Conservation (phyloP, 768 basidiomycete genomes). For the Hemileccinum impolitum region DNA sequence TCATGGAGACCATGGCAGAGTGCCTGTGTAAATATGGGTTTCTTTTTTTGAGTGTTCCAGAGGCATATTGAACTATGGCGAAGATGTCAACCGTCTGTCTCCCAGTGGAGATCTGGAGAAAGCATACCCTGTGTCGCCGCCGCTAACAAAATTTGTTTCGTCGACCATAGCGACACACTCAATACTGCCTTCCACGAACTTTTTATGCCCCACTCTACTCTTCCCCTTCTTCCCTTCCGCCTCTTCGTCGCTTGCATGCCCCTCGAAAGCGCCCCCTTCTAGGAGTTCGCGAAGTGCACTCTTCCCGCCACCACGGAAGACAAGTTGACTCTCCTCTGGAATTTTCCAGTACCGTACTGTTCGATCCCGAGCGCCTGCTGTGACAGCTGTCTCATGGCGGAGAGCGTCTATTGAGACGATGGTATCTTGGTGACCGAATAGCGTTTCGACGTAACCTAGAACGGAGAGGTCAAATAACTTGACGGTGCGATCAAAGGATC, state of each 20-base stretch:
- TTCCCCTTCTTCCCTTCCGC: constrained; percentile 35
- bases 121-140: constrained; percentile 92
- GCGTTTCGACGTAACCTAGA: constrained; percentile 91
- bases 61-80: constrained; percentile 70
- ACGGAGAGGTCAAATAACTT: constrained; percentile 83
- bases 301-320: constrained; percentile 92
- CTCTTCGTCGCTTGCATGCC: constrained; percentile 49
- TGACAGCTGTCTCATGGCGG: constrained; percentile 79
- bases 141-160: constrained; percentile 87
- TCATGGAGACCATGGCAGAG: constrained; percentile 87
- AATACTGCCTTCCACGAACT: constrained; percentile 84
- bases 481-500: constrained; percentile 82
- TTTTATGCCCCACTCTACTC: constrained; percentile 21
- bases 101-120: neutral
- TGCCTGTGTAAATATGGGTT: constrained; percentile 83
- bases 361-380: constrained; percentile 86
- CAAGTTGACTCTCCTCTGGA: constrained; percentile 89
- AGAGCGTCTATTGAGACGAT: constrained; percentile 77
- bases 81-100: neutral
- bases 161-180: constrained; percentile 95
- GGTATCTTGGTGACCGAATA: constrained; percentile 95
- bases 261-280: constrained; percentile 71
- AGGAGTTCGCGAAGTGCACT: constrained; percentile 76
- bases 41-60: constrained; percentile 92
- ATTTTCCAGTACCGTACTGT: constrained; percentile 96